Conservation (phyloP, 2,329 filamentous ascomycete species). For the Neonectria hederae region DNA sequence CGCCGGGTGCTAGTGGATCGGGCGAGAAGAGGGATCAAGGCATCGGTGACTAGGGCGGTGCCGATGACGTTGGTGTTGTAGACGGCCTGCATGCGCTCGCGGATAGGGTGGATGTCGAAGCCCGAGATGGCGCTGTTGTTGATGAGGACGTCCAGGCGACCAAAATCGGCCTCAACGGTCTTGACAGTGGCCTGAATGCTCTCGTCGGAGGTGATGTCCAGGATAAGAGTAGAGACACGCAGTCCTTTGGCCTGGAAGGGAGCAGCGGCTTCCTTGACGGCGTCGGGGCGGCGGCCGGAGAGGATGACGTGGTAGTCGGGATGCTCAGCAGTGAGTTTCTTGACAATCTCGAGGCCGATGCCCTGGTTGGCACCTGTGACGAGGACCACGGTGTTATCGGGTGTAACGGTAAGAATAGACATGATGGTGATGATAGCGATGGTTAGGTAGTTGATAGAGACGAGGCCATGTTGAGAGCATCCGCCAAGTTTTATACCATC, state of each 20-base stretch:
- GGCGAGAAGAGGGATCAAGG: conserved; percentile 24
- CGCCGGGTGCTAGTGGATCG: conserved; percentile 19
- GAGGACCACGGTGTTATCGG: conserved; percentile 21
- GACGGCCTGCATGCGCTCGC: conserved; percentile 28
- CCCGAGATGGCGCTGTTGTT: conserved; percentile 31
- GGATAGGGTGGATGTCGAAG: conserved; percentile 8
- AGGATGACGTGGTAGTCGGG: conserved; percentile 25
- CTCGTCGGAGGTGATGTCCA: conserved; percentile 29
- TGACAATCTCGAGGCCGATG: conserved; percentile 24
- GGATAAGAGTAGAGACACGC: conserved; percentile 20
- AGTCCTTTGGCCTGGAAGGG: conserved; percentile 19
- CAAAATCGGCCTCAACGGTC: conserved; percentile 12
- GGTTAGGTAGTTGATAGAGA: background rate
- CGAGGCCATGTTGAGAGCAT: background rate
- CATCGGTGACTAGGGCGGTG: conserved; percentile 30
- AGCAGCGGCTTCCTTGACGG: conserved; percentile 19
- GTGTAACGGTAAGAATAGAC: conserved; percentile 16
- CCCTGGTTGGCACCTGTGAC: conserved; percentile 28
- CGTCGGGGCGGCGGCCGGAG: conserved; percentile 18
- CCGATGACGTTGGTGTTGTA: conserved; percentile 31
- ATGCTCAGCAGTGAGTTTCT: conserved; percentile 23
- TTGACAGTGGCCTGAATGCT: conserved; percentile 23
- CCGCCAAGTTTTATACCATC: conserved; percentile 16
- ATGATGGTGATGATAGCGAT: conserved; percentile 6
- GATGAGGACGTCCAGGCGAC: conserved; percentile 29